A percentile compares a stretch with the other conserved stretches of the same genome.
Conservation (phyloP, 208 protist species). For the Trypanosoma vivax region DNA sequence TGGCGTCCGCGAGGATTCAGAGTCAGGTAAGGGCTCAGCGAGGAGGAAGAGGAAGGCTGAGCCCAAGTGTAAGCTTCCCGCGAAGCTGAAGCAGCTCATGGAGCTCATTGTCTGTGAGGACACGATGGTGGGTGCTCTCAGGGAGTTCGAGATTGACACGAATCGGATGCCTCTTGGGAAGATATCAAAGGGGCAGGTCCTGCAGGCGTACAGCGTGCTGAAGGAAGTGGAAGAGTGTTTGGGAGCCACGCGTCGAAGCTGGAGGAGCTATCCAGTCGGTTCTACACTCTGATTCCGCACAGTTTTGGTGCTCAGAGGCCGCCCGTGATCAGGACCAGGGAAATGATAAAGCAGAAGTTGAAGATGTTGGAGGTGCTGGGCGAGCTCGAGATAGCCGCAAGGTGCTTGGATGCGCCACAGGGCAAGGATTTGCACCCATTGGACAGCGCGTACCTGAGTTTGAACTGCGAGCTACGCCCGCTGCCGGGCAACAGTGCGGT, state of each 20-base stretch:
- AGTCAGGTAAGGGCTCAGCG: slow-evolving; percentile 11
- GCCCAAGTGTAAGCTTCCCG: slow-evolving; percentile 33
- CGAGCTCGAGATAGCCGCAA: slow-evolving; percentile 75
- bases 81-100: slow-evolving; percentile 47
- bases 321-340: slow-evolving; percentile 44
- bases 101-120: slow-evolving; percentile 51
- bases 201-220: slow-evolving; percentile 39
- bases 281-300: slow-evolving; percentile 84
- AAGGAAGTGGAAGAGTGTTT: slow-evolving; percentile 49
- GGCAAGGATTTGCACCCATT: slow-evolving; percentile 34
- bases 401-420: slow-evolving; percentile 28
- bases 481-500: slow-evolving; percentile 19
- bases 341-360: slow-evolving; percentile 62
- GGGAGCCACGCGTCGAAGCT: slow-evolving; percentile 39
- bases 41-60: slow-evolving; percentile 16
- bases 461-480: slow-evolving; percentile 40
- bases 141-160: slow-evolving; percentile 70
- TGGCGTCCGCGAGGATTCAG: slow-evolving; percentile 19
- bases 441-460: slow-evolving; percentile 44
- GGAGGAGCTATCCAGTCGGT: slow-evolving; percentile 36
- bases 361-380: slow-evolving; percentile 72
- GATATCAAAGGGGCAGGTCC: slow-evolving; percentile 72
- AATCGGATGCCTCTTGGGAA: slow-evolving; percentile 78
- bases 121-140: slow-evolving; percentile 59
- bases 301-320: slow-evolving; percentile 56